A percentile compares a stretch with the other conserved stretches of the same genome.
These are phyloP conservation scores for Fusarium sp. DNA, from an alignment of 2,329 filamentous ascomycete species.

Conservation along the genomic window DNA sequence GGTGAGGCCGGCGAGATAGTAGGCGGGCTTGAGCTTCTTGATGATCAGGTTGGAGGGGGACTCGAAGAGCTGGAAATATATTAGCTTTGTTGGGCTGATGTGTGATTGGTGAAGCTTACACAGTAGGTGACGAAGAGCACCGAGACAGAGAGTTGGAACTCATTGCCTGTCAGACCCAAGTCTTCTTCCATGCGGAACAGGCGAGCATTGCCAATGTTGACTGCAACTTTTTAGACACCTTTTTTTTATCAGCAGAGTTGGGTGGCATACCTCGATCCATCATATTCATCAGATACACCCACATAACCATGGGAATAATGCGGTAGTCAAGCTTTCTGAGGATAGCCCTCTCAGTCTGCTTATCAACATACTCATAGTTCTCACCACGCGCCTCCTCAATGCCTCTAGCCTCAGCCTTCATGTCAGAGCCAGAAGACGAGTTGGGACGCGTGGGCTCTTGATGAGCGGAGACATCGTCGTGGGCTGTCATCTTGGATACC, in stretches of 20 bases:
- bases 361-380: constrained; percentile 31
- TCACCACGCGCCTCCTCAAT: constrained; percentile 30
- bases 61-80: constrained; percentile 45
- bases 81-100: neutral
- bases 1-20: constrained; percentile 61
- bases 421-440: constrained; percentile 29
- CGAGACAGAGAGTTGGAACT: constrained; percentile 66
- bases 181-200: constrained; percentile 61
- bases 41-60: constrained; percentile 53
- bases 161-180: constrained; percentile 62
- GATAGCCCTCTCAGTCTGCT: constrained; percentile 31
- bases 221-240: constrained; percentile 51
- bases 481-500: constrained; percentile 5
- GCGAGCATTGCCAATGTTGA: constrained; percentile 74
- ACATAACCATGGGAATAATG: constrained; percentile 47
- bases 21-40: constrained; percentile 51
- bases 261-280: constrained; percentile 45
- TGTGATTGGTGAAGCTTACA: constrained; percentile 43
- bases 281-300: constrained; percentile 49
- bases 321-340: constrained; percentile 45
- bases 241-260: fast-evolving
- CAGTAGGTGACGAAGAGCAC: constrained; percentile 51
- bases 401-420: constrained; percentile 5
- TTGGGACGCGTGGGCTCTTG: constrained; percentile 18
- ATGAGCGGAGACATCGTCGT: constrained; percentile 2